Evolutionary conservation across 2,329 filamentous ascomycete species (phyloP).

Genomic region (Microdochium paspali): DNA sequence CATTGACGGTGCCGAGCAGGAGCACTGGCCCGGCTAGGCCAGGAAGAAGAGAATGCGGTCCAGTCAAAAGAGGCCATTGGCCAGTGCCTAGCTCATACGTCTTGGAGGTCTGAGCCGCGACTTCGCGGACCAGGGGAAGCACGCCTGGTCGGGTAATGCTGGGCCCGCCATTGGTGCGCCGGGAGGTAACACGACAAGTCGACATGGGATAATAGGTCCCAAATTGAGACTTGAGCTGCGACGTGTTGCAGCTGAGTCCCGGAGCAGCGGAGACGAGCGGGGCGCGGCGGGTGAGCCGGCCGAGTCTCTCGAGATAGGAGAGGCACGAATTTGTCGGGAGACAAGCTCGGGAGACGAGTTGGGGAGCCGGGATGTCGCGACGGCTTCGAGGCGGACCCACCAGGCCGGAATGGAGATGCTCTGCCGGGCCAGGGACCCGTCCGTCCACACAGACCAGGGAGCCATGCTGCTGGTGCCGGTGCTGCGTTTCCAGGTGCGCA

Average conservation of each 20-base stretch:
- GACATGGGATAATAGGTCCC: neutral
- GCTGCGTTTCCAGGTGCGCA: neutral
- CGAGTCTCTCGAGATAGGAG: neutral
- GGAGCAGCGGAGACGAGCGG: neutral
- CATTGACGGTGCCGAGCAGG: neutral
- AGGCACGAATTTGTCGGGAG: neutral
- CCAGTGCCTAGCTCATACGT: neutral
- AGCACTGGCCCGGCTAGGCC: too few species aligned
- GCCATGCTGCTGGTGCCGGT: neutral
- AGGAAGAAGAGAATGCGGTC: neutral
- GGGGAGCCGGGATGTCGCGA: neutral
- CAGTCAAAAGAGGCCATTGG: constrained; percentile 1
- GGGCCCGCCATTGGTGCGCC: neutral
- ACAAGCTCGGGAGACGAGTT: too few species aligned
- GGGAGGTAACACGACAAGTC: neutral
- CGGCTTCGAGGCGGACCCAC: neutral
- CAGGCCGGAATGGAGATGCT: neutral
- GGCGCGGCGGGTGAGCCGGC: neutral
- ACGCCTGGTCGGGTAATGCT: neutral
- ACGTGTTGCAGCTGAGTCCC: neutral
- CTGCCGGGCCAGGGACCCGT: neutral
- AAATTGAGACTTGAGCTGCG: neutral
- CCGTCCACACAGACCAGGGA: too few species aligned
- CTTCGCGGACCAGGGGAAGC: neutral
- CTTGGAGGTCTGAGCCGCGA: neutral